Evolutionary conservation across 495 filamentous ascomycete species (phyloP).

Genomic region (Neurospora sublineolata): DNA sequence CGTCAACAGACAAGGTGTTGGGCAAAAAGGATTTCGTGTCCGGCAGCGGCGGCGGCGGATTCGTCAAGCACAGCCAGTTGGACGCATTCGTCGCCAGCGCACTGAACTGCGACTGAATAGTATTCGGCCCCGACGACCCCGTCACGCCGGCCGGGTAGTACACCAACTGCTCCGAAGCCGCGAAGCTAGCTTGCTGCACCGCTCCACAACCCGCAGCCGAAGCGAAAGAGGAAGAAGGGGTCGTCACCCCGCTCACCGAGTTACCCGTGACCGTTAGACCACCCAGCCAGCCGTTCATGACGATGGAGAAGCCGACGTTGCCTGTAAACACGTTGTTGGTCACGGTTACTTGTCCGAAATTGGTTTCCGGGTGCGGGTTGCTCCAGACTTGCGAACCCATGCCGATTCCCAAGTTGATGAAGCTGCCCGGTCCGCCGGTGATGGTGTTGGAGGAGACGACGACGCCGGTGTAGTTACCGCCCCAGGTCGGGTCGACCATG

Average conservation of each 20-base stretch:
- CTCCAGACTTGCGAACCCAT: slow-evolving; percentile 8
- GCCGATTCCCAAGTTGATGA: slow-evolving; percentile 10
- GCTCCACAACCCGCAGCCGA: neutral
- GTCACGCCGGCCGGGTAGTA: slow-evolving; percentile 3
- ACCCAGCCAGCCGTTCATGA: slow-evolving; percentile 7
- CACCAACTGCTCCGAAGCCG: slow-evolving; percentile 5
- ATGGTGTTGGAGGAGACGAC: slow-evolving; percentile 7
- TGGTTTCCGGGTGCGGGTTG: neutral
- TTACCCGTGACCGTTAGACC: slow-evolving; percentile 10
- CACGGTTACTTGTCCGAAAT: slow-evolving; percentile 6
- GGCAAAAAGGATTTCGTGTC: neutral
- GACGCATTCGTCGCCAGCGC: slow-evolving; percentile 2
- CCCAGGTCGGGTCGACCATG: slow-evolving; percentile 7
- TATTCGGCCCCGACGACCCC: neutral
- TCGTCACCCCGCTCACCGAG: neutral
- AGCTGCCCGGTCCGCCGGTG: neutral
- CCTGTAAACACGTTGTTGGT: slow-evolving; percentile 10
- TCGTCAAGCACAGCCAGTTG: slow-evolving; percentile 9
- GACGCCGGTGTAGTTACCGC: slow-evolving; percentile 7
- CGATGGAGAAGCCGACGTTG: slow-evolving; percentile 9
- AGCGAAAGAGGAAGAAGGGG: neutral
- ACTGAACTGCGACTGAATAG: slow-evolving; percentile 4
- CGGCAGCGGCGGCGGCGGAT: slow-evolving; percentile 5
- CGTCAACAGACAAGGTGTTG: slow-evolving; percentile 1
- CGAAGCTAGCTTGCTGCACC: slow-evolving; percentile 1